Percentiles rank a stretch among this genome's conserved stretches.
These are phyloP conservation scores for Trebouxia sp. DNA, from an alignment of 139 green algal species.

Conservation along the genomic window DNA sequence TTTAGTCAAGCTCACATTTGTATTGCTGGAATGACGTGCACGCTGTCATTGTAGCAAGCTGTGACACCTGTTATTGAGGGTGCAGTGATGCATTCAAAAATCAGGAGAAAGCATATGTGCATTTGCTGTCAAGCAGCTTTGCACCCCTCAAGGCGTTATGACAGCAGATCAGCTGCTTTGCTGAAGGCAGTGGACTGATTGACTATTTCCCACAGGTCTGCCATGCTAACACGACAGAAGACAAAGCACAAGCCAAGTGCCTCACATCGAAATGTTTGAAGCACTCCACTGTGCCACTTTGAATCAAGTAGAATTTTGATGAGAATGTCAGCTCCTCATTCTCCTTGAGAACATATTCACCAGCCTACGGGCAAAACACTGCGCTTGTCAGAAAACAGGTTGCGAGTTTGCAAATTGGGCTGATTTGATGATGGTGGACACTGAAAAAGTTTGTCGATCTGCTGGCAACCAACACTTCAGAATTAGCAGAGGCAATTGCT, in stretches of 20 bases:
- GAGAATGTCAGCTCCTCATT: slow-evolving; percentile 37
- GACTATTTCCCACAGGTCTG: too few species aligned
- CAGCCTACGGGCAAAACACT: slow-evolving; percentile 24
- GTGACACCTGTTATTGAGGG: too few species aligned
- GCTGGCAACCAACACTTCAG: too few species aligned
- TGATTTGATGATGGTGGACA: background rate
- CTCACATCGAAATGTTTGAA: slow-evolving; percentile 49
- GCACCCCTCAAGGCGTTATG: too few species aligned
- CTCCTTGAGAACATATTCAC: slow-evolving; percentile 55
- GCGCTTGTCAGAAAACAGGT: background rate
- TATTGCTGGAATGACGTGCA: background rate
- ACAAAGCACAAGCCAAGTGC: background rate
- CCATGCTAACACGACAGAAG: background rate
- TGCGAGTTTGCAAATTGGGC: background rate
- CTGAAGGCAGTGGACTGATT: too few species aligned
- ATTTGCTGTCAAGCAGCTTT: too few species aligned
- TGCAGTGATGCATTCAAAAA: too few species aligned
- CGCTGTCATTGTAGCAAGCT: too few species aligned
- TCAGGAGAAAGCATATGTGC: too few species aligned
- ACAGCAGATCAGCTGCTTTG: background rate
- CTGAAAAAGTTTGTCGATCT: too few species aligned
- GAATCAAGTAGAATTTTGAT: slow-evolving; percentile 69
- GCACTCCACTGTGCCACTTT: slow-evolving; percentile 55
- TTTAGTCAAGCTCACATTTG: too few species aligned
- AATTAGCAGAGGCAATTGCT: too few species aligned